Base-by-base conservation (phyloP, 805 yeast genomes). In the Wickerhamomyces queroliae region DNA sequence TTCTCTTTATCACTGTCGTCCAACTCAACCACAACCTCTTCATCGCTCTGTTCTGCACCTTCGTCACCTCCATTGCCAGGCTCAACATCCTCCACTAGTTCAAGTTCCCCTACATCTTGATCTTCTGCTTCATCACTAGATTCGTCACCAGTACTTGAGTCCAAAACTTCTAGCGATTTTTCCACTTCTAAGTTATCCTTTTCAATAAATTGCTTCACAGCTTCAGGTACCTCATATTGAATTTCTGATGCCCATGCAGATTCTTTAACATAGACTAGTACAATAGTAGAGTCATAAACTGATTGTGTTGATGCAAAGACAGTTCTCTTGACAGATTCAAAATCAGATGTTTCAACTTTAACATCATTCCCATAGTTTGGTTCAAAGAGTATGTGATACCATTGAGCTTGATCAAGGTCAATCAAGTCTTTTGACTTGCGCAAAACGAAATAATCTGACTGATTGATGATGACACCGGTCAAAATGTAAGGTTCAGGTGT, bases 401-500 rank as follows among this genome's bases (percentile, higher is more conserved):
- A 69, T 10, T 38, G 23, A 6, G 24, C 10, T 18, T 25, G n/a
- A 12, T 18, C 35, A 6, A 37, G 19, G 6, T 26, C 17, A n/a
- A 32, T n/a, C 5, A 29, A 26, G 19, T 45, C 49, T 15, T 42
- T 40, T 11, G 32, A 27, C 20, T 45, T 51, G 30, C 47, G 55
- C 35, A 54, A 38, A 38, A 52, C 64, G 25, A 55, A 64, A 42
- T 61, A 67, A 18, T 56, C 56, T 5, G 46, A 40, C 9, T 60
- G 58, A 29, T 51, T 56, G 10, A 67, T 32, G 3, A 68, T 53
- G 3, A 64, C 59, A 19, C 72, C 73, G 11, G 55, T 52, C 3
- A 69, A 45, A 7, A 66, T 38, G 56, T 66, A 67, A 5, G 71
- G 69, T 21, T 67, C 70, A 11, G 58, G 33, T 12, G 44, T 36